Percentiles rank a stretch among this genome's conserved stretches.
Evolutionary conservation across 179 eudicot genomes (phyloP).

Genomic region (Spergularia azorica): DNA sequence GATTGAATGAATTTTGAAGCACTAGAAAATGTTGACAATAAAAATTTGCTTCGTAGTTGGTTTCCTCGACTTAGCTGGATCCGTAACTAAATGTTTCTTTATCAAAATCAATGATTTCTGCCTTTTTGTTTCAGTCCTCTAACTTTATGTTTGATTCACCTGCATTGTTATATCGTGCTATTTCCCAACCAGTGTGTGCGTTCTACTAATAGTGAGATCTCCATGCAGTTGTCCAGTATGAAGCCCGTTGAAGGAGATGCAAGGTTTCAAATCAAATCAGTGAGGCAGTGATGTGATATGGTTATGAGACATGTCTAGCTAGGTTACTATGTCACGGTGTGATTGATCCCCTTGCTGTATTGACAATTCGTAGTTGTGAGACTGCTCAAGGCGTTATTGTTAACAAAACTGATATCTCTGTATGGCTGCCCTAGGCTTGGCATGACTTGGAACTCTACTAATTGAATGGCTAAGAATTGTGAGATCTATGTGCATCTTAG

Average conservation of each 20-base stretch:
- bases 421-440: neutral
- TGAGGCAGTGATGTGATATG: neutral
- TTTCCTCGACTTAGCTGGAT: too few relatives aligned
- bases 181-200: neutral
- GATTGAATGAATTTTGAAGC: too few relatives aligned
- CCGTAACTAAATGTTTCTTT: neutral
- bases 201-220: neutral
- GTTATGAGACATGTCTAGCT: neutral
- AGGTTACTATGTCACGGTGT: neutral
- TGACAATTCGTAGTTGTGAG: neutral
- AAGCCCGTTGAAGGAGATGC: slow-evolving; percentile 57
- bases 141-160: neutral
- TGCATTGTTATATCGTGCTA: neutral
- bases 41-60: too few relatives aligned
- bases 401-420: too few relatives aligned
- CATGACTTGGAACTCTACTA: neutral
- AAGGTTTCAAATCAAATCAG: neutral
- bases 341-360: neutral
- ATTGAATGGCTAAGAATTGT: too few relatives aligned
- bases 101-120: too few relatives aligned
- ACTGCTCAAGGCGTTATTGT: too few relatives aligned
- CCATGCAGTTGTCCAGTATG: slow-evolving; percentile 70
- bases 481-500: too few relatives aligned
- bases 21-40: too few relatives aligned
- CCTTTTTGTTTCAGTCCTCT: neutral